Conservation (phyloP, 805 yeast species). For the Zygoascus tannicola region DNA sequence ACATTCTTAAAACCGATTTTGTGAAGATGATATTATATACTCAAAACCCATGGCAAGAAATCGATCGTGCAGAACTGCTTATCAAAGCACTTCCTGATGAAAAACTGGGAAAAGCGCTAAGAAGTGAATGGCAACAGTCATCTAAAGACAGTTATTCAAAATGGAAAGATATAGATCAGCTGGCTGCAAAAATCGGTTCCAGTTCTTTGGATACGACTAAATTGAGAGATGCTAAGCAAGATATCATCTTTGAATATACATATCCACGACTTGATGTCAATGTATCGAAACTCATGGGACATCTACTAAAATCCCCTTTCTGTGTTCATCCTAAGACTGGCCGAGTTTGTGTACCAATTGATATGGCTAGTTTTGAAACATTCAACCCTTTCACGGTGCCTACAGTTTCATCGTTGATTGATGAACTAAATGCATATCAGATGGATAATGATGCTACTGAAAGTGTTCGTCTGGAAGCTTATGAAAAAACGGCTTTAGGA, state of each 20-base stretch:
- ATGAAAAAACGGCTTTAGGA: conserved; percentile 58
- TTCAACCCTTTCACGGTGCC: conserved; percentile 82
- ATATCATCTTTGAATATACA: conserved; percentile 65
- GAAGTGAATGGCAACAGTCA: conserved; percentile 48
- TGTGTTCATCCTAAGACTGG: conserved; percentile 97
- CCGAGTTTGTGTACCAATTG: conserved; percentile 80
- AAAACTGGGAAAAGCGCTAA: conserved; percentile 35
- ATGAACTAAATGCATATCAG: conserved; percentile 43
- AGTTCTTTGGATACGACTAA: conserved; percentile 35
- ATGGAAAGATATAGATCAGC: conserved; percentile 61
- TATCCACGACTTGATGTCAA: conserved; percentile 92
- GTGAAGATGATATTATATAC: conserved; percentile 57
- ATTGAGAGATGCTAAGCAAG: conserved; percentile 67
- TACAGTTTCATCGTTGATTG: conserved; percentile 51
- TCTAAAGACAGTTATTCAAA: conserved; percentile 50
- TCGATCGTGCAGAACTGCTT: conserved; percentile 45
- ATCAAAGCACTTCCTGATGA: conserved; percentile 57
- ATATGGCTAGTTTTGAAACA: conserved; percentile 30
- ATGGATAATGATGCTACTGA: conserved; percentile 16
- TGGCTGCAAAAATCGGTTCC: conserved; percentile 34
- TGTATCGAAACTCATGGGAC: conserved; percentile 82
- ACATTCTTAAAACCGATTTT: conserved; percentile 55
- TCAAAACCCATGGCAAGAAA: conserved; percentile 78
- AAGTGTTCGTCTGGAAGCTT: conserved; percentile 31
- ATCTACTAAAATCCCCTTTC: conserved; percentile 90